Percentiles rank a stretch among this genome's conserved stretches.
phyloP scores from a whole-genome alignment of 2,329 filamentous ascomycete species.

The Chalara sp. region DNA sequence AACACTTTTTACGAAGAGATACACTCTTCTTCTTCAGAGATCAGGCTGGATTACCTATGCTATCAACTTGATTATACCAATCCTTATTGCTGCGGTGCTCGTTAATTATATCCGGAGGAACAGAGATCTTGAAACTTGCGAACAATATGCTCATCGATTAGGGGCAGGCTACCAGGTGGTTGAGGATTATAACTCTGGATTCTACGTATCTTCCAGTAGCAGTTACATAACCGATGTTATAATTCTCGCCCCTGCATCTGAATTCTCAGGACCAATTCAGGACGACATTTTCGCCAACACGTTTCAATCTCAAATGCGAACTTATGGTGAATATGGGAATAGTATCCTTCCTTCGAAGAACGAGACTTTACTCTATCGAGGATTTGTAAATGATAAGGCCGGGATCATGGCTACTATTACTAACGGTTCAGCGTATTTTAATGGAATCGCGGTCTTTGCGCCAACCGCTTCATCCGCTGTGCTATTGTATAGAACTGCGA shows the following conservation, averaged over 20 bases:
- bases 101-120: no score
- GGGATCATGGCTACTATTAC: constrained; percentile 13
- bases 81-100: constrained; percentile 45
- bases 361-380: not conserved
- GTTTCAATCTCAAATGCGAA: no score
- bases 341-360: not conserved
- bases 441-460: constrained; percentile 14
- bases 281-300: constrained; percentile 9
- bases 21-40: constrained; percentile 52
- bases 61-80: constrained; percentile 51
- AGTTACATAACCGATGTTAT: no score
- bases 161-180: no score
- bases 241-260: constrained; percentile 15
- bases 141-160: not conserved
- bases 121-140: constrained; percentile 14
- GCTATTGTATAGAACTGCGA: constrained; percentile 11
- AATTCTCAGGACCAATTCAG: constrained; percentile 14
- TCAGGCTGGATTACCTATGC: constrained; percentile 46
- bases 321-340: not conserved
- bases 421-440: constrained; percentile 4
- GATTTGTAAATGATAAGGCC: constrained; percentile 9
- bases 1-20: constrained; percentile 53
- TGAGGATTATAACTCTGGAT: no score
- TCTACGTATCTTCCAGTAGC: no score
- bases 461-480: constrained; percentile 13